phyloP scores from a whole-genome alignment of 495 filamentous ascomycete species.

The Wilcoxina mikolae region DNA sequence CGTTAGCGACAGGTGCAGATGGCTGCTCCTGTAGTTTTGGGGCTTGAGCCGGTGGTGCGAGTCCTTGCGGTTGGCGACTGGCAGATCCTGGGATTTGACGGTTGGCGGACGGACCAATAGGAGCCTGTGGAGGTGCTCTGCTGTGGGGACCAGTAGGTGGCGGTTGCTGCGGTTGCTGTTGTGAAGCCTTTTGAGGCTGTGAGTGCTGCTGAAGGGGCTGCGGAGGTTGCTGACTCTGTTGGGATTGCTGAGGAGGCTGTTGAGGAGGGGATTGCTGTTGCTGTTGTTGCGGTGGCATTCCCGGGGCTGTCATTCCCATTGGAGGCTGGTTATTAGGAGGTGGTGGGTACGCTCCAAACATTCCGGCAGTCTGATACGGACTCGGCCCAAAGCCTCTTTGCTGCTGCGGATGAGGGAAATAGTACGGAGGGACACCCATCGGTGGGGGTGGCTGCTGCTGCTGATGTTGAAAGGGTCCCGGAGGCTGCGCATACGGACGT shows the following conservation, averaged over 20 bases:
- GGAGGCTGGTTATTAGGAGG: constrained; percentile 15
- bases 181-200: constrained; percentile 23
- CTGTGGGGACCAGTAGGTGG: constrained; percentile 31
- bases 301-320: constrained; percentile 13
- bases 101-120: constrained; percentile 39
- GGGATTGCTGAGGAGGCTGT: constrained; percentile 10
- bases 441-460: constrained; percentile 13
- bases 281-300: constrained; percentile 13
- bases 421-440: constrained; percentile 1
- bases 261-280: constrained; percentile 21
- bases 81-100: constrained; percentile 9
- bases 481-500: constrained; percentile 16
- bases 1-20: constrained; percentile 29
- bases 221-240: constrained; percentile 20
- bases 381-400: constrained; percentile 24
- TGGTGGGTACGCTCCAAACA: constrained; percentile 26
- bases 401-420: constrained; percentile 12
- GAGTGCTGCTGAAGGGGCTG: constrained; percentile 24
- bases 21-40: constrained; percentile 35
- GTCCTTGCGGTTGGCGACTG: constrained; percentile 22
- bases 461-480: constrained; percentile 13
- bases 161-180: constrained; percentile 15
- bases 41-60: constrained; percentile 14
- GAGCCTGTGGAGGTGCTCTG: constrained; percentile 39
- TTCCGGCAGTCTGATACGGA: constrained; percentile 20